Conservation (phyloP, 805 yeast species). For the Candida maesae region DNA sequence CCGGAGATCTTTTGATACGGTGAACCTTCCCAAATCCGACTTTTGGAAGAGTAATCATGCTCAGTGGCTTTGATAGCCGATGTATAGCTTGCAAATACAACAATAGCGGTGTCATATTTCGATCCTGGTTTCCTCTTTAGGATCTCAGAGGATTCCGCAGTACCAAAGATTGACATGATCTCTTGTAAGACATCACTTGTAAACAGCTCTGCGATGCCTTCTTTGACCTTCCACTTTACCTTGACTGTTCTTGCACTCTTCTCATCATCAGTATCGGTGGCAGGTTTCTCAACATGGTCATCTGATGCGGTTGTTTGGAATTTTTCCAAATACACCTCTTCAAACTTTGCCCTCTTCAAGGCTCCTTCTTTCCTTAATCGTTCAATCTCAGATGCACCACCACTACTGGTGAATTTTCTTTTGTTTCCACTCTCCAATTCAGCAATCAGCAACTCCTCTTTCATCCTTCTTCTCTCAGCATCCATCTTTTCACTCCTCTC, state of each 20-base stretch:
- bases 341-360: constrained; percentile 16
- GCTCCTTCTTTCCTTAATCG: constrained; percentile 25
- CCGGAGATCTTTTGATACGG: constrained; percentile 22
- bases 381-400: constrained; percentile 18
- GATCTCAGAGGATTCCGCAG: constrained; percentile 13
- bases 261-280: background rate
- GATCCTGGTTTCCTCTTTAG: constrained; percentile 12
- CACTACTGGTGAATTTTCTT: background rate
- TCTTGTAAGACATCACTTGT: constrained; percentile 22
- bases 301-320: background rate
- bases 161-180: constrained; percentile 25
- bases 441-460: constrained; percentile 23
- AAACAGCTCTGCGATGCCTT: constrained; percentile 21
- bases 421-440: constrained; percentile 16
- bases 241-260: constrained; percentile 11
- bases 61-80: constrained; percentile 15
- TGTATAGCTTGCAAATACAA: constrained; percentile 5
- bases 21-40: constrained; percentile 21
- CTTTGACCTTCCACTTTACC: constrained; percentile 24
- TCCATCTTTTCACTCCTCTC: constrained; percentile 14
- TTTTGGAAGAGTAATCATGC: constrained; percentile 15
- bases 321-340: constrained; percentile 11
- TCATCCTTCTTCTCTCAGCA: constrained; percentile 19
- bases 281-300: background rate
- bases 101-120: constrained; percentile 19